These are phyloP conservation scores for Hymenoscyphus albidus DNA, from an alignment of 2,329 filamentous ascomycete genomes.

Conservation along the genomic window DNA sequence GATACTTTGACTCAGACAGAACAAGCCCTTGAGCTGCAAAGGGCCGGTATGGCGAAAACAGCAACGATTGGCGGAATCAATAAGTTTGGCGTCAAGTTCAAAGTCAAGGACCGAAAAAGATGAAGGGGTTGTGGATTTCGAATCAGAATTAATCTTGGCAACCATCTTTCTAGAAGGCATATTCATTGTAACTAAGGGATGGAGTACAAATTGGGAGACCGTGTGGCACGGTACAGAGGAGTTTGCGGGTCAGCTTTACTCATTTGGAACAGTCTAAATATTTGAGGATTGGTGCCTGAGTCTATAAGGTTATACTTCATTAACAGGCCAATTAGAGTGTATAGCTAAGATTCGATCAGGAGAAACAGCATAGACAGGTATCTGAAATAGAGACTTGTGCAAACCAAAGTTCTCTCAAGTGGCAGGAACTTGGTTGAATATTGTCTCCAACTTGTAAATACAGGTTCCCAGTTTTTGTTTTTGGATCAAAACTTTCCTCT, in stretches of 20 bases:
- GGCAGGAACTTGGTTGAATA: too few relatives aligned
- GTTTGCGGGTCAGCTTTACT: not conserved
- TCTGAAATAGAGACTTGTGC: too few relatives aligned
- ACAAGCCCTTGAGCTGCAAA: constrained; percentile 53
- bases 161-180: not conserved
- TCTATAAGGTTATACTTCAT: not conserved
- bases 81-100: constrained; percentile 58
- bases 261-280: not conserved
- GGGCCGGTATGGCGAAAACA: constrained; percentile 63
- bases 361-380: too few relatives aligned
- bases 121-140: constrained; percentile 15
- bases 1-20: constrained; percentile 53
- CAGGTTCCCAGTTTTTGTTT: too few relatives aligned
- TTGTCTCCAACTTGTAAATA: too few relatives aligned
- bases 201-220: not conserved
- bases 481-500: too few relatives aligned
- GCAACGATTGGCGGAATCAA: constrained; percentile 56
- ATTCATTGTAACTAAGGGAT: not conserved
- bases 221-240: not conserved
- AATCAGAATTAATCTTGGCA: not conserved
- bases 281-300: not conserved
- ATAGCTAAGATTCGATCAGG: too few relatives aligned
- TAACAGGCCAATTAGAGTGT: too few relatives aligned
- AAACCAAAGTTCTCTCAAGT: too few relatives aligned
- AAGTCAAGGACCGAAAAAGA: constrained; percentile 59